Evolutionary conservation across 208 protist species (phyloP).

Genomic region (Acanthamoeba lenticulata): DNA sequence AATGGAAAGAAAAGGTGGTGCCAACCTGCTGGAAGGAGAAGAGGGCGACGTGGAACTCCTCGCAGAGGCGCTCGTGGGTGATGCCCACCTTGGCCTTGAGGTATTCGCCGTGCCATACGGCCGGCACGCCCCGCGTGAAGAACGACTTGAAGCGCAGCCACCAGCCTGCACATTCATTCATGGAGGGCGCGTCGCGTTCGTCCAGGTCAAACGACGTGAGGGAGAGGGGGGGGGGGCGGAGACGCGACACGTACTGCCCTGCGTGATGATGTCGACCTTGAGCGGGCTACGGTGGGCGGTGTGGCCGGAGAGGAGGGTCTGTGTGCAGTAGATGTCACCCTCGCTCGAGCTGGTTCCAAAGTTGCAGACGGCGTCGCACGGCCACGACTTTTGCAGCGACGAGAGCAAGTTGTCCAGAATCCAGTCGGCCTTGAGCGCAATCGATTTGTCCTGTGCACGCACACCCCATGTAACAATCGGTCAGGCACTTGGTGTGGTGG

Average conservation of each 20-base stretch:
- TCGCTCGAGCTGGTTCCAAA: background rate
- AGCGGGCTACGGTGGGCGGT: background rate
- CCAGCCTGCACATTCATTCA: background rate
- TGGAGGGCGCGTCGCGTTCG: background rate
- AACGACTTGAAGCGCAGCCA: constrained; percentile 30
- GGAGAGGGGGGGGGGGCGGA: background rate
- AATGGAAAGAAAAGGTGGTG: background rate
- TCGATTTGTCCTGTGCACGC: background rate
- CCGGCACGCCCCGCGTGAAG: background rate
- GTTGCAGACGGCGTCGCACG: background rate
- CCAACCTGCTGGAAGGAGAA: background rate
- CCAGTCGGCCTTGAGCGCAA: background rate
- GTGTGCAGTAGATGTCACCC: background rate
- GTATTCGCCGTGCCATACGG: background rate
- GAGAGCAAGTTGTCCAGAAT: constrained; percentile 15
- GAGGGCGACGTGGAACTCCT: constrained; percentile 10
- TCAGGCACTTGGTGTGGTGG: background rate
- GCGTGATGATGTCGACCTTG: constrained; percentile 20
- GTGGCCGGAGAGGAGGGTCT: background rate
- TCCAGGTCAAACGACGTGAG: background rate
- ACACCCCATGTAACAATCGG: background rate
- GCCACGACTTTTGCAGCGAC: background rate
- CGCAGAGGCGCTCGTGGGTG: background rate
- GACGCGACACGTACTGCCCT: constrained; percentile 6
- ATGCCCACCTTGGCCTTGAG: constrained; percentile 15